A percentile compares a stretch with the other conserved stretches of the same genome.
Conservation (phyloP, 805 yeast species). For the Wickerhamomyces bovis region DNA sequence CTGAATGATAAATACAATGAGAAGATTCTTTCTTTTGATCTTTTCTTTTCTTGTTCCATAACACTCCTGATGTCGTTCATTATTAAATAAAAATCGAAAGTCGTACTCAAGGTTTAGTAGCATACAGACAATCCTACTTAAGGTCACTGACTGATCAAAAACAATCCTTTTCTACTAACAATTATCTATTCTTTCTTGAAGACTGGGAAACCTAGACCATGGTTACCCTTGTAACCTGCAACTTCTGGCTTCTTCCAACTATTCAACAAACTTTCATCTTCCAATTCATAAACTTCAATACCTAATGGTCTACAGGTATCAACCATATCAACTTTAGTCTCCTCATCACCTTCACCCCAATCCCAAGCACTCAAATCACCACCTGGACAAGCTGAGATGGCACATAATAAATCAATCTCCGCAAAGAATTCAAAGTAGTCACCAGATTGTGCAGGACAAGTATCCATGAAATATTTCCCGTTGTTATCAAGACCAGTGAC, state of each 20-base stretch:
- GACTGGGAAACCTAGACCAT: slow-evolving; percentile 36
- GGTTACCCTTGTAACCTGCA: slow-evolving; percentile 49
- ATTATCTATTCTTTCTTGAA: slow-evolving; percentile 13
- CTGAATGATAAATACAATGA: neutral
- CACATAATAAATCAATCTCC: slow-evolving; percentile 57
- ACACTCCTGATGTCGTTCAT: too few relatives aligned
- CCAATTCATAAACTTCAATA: slow-evolving; percentile 51
- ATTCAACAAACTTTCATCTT: slow-evolving; percentile 38
- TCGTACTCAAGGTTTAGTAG: too few relatives aligned
- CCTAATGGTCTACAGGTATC: slow-evolving; percentile 60
- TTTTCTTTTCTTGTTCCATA: too few relatives aligned
- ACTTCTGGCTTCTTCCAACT: slow-evolving; percentile 48
- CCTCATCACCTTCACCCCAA: slow-evolving; percentile 56
- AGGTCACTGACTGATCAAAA: too few relatives aligned
- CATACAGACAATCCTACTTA: too few relatives aligned
- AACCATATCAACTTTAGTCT: slow-evolving; percentile 44
- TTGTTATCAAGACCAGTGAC: slow-evolving; percentile 60
- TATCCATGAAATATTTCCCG: slow-evolving; percentile 66
- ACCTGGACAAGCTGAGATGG: slow-evolving; percentile 65
- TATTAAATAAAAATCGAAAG: too few relatives aligned
- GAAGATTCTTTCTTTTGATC: too few relatives aligned
- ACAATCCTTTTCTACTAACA: neutral
- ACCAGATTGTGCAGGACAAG: slow-evolving; percentile 53
- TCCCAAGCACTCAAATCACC: slow-evolving; percentile 66
- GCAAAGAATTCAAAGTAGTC: slow-evolving; percentile 66